phyloP scores from a whole-genome alignment of 805 yeast genomes.

The Ogataea methylovora region DNA sequence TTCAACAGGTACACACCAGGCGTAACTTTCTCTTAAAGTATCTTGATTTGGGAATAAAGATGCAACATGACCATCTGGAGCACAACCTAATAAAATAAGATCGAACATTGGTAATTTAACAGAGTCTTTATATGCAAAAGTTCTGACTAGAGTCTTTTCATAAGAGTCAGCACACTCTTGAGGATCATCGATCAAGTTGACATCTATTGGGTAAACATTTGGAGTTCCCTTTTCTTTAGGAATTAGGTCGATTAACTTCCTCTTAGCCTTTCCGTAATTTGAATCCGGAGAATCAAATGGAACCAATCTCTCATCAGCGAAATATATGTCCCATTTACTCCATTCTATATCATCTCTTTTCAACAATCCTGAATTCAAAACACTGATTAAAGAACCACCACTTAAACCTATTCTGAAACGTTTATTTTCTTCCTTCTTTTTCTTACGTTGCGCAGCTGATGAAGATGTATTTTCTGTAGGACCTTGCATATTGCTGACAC shows the following conservation, averaged over 20 bases:
- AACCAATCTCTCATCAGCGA: constrained; percentile 93
- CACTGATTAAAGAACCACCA: constrained; percentile 89
- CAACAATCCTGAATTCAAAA: constrained; percentile 78
- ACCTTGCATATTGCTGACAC: constrained; percentile 7
- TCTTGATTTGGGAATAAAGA: constrained; percentile 93
- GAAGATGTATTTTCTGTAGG: background rate
- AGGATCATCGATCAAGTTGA: constrained; percentile 62
- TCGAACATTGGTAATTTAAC: constrained; percentile 96
- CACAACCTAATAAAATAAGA: constrained; percentile 86
- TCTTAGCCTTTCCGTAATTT: constrained; percentile 83
- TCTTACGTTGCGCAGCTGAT: constrained; percentile 26
- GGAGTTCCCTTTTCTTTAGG: constrained; percentile 49
- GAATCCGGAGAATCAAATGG: constrained; percentile 78
- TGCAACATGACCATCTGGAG: constrained; percentile 97
- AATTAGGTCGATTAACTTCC: constrained; percentile 70
- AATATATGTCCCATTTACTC: constrained; percentile 93
- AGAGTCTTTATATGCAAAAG: constrained; percentile 93
- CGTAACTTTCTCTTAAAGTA: constrained; percentile 78
- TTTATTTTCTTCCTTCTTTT: constrained; percentile 49
- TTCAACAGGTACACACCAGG: constrained; percentile 92
- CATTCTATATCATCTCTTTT: constrained; percentile 66
- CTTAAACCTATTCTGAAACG: constrained; percentile 86
- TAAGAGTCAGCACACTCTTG: constrained; percentile 93
- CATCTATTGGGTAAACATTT: constrained; percentile 77
- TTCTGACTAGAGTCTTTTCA: constrained; percentile 77